A percentile compares a stretch with the other conserved stretches of the same genome.
phyloP scores from a whole-genome alignment of 495 filamentous ascomycete species.

The Neurospora discreta region DNA sequence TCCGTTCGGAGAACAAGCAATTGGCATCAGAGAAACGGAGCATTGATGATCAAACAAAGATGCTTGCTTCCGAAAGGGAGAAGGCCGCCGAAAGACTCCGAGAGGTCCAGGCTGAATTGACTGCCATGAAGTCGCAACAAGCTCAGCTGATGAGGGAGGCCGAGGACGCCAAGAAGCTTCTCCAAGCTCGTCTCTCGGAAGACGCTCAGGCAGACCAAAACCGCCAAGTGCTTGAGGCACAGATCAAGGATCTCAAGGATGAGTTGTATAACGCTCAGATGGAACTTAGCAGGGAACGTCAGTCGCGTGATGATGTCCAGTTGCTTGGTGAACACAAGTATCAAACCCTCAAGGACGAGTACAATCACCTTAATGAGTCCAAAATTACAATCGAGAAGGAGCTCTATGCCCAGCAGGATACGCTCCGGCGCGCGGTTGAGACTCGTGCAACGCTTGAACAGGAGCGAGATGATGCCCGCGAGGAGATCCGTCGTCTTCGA shows the following conservation, averaged over 20 bases:
- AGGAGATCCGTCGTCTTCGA: constrained; percentile 70
- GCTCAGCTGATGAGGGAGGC: constrained; percentile 76
- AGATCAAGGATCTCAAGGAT: constrained; percentile 75
- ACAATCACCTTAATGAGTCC: constrained; percentile 76
- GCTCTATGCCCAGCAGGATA: constrained; percentile 95
- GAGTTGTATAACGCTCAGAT: constrained; percentile 77
- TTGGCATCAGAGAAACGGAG: constrained; percentile 63
- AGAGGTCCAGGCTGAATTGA: constrained; percentile 77
- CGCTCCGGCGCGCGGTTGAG: constrained; percentile 77
- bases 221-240: constrained; percentile 74
- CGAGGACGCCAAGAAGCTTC: constrained; percentile 71
- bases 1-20: constrained; percentile 72
- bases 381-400: constrained; percentile 98
- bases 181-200: constrained; percentile 81
- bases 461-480: constrained; percentile 79
- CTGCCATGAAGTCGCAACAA: constrained; percentile 77
- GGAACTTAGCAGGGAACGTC: constrained; percentile 82
- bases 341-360: constrained; percentile 70
- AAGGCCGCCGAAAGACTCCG: constrained; percentile 65
- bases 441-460: constrained; percentile 65
- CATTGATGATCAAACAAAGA: constrained; percentile 64
- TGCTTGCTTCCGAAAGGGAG: constrained; percentile 64
- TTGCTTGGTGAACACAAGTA: constrained; percentile 86
- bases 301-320: constrained; percentile 92
- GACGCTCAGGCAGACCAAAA: constrained; percentile 79